phyloP scores from a whole-genome alignment of 805 yeast species.

The Maudiozyma turicensis region DNA sequence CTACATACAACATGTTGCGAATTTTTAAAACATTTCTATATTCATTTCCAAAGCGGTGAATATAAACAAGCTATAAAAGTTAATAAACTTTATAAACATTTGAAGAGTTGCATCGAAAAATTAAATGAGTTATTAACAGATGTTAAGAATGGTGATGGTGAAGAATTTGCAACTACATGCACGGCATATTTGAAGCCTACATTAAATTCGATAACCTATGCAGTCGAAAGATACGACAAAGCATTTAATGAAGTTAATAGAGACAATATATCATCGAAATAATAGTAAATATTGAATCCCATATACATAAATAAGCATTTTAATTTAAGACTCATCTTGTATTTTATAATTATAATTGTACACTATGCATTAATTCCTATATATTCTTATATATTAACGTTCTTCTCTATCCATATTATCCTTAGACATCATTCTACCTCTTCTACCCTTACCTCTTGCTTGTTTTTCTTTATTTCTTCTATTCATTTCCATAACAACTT shows the following conservation, averaged over 20 bases:
- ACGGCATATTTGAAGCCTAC: conserved; percentile 36
- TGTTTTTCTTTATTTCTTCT: conserved; percentile 53
- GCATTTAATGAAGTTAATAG: conserved; percentile 5
- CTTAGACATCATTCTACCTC: conserved; percentile 31
- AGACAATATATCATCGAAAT: neutral
- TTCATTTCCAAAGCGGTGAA: conserved; percentile 44
- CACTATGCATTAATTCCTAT: neutral
- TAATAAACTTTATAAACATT: conserved; percentile 38
- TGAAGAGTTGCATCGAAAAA: conserved; percentile 40
- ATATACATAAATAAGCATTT: neutral
- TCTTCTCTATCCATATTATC: conserved; percentile 42
- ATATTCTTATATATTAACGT: conserved; percentile 11
- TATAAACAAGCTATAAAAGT: conserved; percentile 36
- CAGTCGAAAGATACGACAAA: conserved; percentile 36
- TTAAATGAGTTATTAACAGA: conserved; percentile 22
- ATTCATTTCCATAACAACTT: conserved; percentile 67
- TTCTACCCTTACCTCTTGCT: conserved; percentile 32
- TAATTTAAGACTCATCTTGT: neutral
- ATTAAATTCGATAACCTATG: conserved; percentile 35
- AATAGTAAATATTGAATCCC: neutral
- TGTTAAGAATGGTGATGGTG: conserved; percentile 24
- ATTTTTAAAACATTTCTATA: conserved; percentile 68
- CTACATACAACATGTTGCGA: conserved; percentile 68
- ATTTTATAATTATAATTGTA: neutral
- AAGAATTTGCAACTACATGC: conserved; percentile 20